Evolutionary conservation across 371 early-diverging fungal species (phyloP).

Genomic region (Zopfochytrium polystomum): DNA sequence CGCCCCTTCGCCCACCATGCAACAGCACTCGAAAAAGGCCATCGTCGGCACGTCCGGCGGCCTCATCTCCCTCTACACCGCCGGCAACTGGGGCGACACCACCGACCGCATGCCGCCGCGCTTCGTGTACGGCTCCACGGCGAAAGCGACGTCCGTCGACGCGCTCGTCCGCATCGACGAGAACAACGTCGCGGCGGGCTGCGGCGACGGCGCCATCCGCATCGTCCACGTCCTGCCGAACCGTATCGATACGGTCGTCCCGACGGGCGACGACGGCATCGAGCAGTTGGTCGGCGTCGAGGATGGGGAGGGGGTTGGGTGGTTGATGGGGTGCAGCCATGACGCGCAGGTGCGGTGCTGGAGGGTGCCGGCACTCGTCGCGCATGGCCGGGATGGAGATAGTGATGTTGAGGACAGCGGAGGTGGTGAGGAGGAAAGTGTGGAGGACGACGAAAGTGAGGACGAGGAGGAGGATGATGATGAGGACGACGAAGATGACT

Average conservation of each 20-base stretch:
- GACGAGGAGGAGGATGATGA: constrained; percentile 23
- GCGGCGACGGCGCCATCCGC: too few species aligned
- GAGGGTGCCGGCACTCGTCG: constrained; percentile 67
- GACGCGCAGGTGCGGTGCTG: constrained; percentile 84
- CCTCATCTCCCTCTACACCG: constrained; percentile 68
- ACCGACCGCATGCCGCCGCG: constrained; percentile 81
- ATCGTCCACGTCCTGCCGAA: constrained; percentile 82
- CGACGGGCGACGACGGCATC: constrained; percentile 74
- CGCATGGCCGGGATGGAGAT: too few species aligned
- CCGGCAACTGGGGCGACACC: constrained; percentile 89
- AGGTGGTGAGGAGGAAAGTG: constrained; percentile 7
- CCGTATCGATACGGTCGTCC: constrained; percentile 76
- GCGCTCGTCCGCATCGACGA: too few species aligned
- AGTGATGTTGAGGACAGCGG: background rate
- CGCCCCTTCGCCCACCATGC: background rate
- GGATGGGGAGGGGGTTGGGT: constrained; percentile 63
- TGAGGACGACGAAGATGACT: constrained; percentile 12
- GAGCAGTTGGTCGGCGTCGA: constrained; percentile 67
- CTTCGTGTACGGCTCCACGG: too few species aligned
- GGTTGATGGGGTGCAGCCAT: constrained; percentile 78
- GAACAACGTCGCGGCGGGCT: too few species aligned
- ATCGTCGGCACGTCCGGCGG: constrained; percentile 89
- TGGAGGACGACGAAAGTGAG: constrained; percentile 25
- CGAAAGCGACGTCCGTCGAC: constrained; percentile 86
- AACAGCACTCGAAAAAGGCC: constrained; percentile 68